Evolutionary conservation across 176 grass and related monocot species (phyloP).

Genomic region (Urochloa ruziziensis): DNA sequence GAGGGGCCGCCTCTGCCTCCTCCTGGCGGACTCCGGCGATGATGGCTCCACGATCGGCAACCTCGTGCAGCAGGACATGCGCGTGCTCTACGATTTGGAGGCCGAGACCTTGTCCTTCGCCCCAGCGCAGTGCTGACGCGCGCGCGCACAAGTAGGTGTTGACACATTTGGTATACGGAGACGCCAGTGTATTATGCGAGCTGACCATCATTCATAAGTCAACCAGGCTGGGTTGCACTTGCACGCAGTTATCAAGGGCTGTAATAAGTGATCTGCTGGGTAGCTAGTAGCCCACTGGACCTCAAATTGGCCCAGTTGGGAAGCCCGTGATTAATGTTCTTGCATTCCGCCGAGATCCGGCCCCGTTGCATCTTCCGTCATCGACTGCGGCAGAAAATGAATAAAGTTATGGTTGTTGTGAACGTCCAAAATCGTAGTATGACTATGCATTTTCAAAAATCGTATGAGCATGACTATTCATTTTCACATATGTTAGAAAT

Average conservation of each 20-base stretch:
- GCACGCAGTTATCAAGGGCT: too few relatives aligned
- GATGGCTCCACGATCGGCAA: conserved; percentile 37
- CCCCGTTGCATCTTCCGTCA: too few relatives aligned
- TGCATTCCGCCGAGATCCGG: too few relatives aligned
- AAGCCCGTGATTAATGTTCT: background rate
- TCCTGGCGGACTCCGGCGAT: conserved; percentile 33
- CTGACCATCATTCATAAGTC: background rate
- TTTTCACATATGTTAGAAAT: too few relatives aligned
- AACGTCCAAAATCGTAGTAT: too few relatives aligned
- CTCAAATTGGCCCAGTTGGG: background rate
- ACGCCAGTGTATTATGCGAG: too few relatives aligned
- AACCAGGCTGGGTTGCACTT: background rate
- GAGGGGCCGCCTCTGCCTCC: conserved; percentile 41
- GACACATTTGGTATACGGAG: too few relatives aligned
- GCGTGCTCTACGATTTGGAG: conserved; percentile 49
- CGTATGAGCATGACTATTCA: too few relatives aligned
- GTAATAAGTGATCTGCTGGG: background rate
- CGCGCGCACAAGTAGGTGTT: too few relatives aligned
- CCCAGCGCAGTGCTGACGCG: conserved; percentile 34
- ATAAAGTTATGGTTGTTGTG: too few relatives aligned
- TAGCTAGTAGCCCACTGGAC: background rate
- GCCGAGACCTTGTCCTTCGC: conserved; percentile 46
- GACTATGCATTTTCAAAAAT: too few relatives aligned
- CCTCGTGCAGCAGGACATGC: conserved; percentile 42
- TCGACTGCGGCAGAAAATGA: too few relatives aligned